Evolutionary conservation across 1,284 basidiomycete species (phyloP).

Genomic region (Fomitopsis betulina): DNA sequence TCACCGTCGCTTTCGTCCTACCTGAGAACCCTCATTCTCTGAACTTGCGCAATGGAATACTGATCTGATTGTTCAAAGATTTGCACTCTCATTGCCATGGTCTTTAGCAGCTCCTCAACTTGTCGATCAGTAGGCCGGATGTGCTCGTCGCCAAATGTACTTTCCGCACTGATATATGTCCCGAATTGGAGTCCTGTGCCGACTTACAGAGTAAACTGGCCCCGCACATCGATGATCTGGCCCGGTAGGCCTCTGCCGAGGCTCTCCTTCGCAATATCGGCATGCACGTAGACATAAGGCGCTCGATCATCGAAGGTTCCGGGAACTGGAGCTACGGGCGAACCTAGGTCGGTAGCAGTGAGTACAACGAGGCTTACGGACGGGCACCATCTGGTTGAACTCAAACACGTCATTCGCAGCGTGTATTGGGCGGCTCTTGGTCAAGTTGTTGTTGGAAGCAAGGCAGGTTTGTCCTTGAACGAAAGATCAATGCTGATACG

Average conservation of each 20-base stretch:
- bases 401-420: background rate
- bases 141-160: constrained; percentile 33
- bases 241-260: constrained; percentile 21
- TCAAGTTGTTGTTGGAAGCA: too few species aligned
- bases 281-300: constrained; percentile 24
- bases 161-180: constrained; percentile 20
- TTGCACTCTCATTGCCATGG: constrained; percentile 34
- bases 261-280: constrained; percentile 20
- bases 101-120: constrained; percentile 35
- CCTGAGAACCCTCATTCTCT: background rate
- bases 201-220: constrained; percentile 32
- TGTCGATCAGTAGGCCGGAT: constrained; percentile 39
- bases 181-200: constrained; percentile 36
- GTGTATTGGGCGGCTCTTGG: background rate
- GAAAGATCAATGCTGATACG: too few species aligned
- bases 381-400: background rate
- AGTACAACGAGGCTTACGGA: background rate
- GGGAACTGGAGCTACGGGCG: constrained; percentile 17
- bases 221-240: constrained; percentile 23
- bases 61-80: constrained; percentile 35
- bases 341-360: background rate
- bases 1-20: background rate
- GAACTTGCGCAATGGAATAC: background rate
- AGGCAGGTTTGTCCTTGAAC: too few species aligned
- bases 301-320: constrained; percentile 16